Conservation (phyloP, 2,329 filamentous ascomycete genomes). For the Ophiobolus disseminans region DNA sequence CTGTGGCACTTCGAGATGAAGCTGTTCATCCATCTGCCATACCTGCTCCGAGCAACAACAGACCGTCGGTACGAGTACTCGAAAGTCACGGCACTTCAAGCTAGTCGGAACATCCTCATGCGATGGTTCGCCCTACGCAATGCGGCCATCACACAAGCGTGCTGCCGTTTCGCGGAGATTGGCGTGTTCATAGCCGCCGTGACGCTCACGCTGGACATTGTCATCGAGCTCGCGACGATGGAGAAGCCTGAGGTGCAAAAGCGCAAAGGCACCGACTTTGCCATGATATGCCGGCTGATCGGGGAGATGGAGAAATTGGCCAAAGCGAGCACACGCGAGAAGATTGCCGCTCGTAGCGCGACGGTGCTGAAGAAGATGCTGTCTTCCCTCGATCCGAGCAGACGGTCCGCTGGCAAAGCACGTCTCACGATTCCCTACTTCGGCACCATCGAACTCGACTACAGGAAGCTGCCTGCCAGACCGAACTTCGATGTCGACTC, state of each 20-base stretch:
- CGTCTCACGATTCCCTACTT: conserved; percentile 44
- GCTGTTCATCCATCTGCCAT: conserved; percentile 46
- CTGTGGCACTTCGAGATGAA: conserved; percentile 48
- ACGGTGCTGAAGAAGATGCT: conserved; percentile 45
- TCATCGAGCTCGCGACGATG: conserved; percentile 44
- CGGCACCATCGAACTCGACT: conserved; percentile 42
- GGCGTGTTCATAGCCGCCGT: conserved; percentile 46
- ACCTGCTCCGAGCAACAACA: conserved; percentile 37
- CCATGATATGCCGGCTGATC: conserved; percentile 45
- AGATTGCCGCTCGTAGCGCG: conserved; percentile 42
- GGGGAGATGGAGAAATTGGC: conserved; percentile 46
- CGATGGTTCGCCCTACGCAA: conserved; percentile 48
- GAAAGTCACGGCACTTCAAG: conserved; percentile 44
- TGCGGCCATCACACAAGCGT: conserved; percentile 44
- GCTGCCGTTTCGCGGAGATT: conserved; percentile 42
- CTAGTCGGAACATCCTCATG: conserved; percentile 46
- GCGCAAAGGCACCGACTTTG: conserved; percentile 44
- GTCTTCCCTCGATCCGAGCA: conserved; percentile 38
- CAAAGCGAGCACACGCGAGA: conserved; percentile 40
- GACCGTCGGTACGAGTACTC: conserved; percentile 45
- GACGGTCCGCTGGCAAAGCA: conserved; percentile 25
- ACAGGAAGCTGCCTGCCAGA: conserved; percentile 33
- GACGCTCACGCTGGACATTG: conserved; percentile 45
- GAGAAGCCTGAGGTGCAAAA: conserved; percentile 44
- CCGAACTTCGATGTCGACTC: conserved; percentile 42